Base-by-base conservation (phyloP, 345 rosid genomes). In the Populus alba region DNA sequence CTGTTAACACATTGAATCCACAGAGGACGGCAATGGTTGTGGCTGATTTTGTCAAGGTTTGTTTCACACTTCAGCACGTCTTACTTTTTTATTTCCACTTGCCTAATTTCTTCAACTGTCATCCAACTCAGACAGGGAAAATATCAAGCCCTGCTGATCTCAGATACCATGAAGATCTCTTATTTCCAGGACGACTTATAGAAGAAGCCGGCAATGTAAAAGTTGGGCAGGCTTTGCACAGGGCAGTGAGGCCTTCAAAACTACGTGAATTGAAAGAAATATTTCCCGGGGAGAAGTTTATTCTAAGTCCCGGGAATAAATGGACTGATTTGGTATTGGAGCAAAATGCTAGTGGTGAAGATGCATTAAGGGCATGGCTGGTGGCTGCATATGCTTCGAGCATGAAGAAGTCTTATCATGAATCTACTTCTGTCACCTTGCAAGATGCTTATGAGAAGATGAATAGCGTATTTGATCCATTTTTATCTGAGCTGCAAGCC, bases 331-430 rank as follows among this genome's bases (percentile, higher is more conserved):
- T 96, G 97, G 86, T 90, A 61, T 81, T 94, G 70, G 97, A 91
- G 87, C 90, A 89, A 70, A 85, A 86, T 80, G 98, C 97, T 8
- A 83, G 91, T 0, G 99, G 90, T 12, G 94, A 92, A 90, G 98
- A 96, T 74, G 99, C 95, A 62, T 75, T 92, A 83, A 90, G 94
- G 88, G 99, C 98, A 57, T 96, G 99, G 99, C 77, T 94, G 70
- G 93, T 96, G 65, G 97, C 99, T 70, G 98, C 93, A 10, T 90
- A 86, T 80, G 89, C 90, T 33, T 78, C 87, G 20, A 81, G 79
- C 68, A 88, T 80, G 90, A 76, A 43, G 79, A 83, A 85, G 35
- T 86, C 81, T 13, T 80, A 80, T 33, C 67, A 72, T 15, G 83
- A 82, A 78, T 75, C 75, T 12, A 89, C 78, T 68, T 75, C 61